Percentiles rank a stretch among this genome's conserved stretches.
These are phyloP conservation scores for Pleurotus tuoliensis DNA, from an alignment of 768 basidiomycete species.

Conservation along the genomic window DNA sequence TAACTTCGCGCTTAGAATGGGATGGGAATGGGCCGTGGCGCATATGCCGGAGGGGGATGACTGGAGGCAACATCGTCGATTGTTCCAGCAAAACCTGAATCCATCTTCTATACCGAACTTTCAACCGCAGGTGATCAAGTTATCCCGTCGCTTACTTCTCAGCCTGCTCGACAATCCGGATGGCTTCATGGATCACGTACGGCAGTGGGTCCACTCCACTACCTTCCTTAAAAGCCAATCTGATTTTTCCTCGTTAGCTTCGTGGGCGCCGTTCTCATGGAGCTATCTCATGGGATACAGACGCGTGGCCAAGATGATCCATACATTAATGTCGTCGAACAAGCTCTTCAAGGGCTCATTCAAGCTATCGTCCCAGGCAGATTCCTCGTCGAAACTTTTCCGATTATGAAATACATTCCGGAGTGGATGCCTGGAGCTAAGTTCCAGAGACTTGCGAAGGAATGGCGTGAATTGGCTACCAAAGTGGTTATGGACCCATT, in stretches of 20 bases:
- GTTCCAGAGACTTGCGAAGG: conserved; percentile 35
- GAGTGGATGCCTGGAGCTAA: conserved; percentile 37
- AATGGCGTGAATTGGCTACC: conserved; percentile 24
- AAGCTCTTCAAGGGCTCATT: conserved; percentile 13
- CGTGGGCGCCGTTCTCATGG: conserved; percentile 13
- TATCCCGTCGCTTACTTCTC: conserved; percentile 10
- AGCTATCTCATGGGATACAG: conserved; percentile 20
- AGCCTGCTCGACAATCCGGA: conserved; percentile 12
- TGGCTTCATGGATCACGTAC: conserved; percentile 10
- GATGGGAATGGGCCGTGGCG: conserved; percentile 19
- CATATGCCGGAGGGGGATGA: conserved; percentile 19
- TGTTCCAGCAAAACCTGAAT: conserved; percentile 22
- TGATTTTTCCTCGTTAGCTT: conserved; percentile 3
- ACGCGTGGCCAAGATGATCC: conserved; percentile 17
- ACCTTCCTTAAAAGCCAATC: neutral
- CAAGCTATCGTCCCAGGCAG: conserved; percentile 11
- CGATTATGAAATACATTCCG: conserved; percentile 17
- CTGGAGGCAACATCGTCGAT: conserved; percentile 20
- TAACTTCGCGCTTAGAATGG: conserved; percentile 16
- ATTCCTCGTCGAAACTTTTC: conserved; percentile 6
- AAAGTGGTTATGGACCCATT: conserved; percentile 38
- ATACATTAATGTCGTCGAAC: conserved; percentile 17
- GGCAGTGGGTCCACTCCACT: conserved; percentile 4
- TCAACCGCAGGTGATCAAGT: conserved; percentile 11
- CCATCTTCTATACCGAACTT: conserved; percentile 9